A percentile compares a stretch with the other conserved stretches of the same genome.
Evolutionary conservation across 2,329 filamentous ascomycete genomes (phyloP).

Genomic region (Fusarium bactridioides): DNA sequence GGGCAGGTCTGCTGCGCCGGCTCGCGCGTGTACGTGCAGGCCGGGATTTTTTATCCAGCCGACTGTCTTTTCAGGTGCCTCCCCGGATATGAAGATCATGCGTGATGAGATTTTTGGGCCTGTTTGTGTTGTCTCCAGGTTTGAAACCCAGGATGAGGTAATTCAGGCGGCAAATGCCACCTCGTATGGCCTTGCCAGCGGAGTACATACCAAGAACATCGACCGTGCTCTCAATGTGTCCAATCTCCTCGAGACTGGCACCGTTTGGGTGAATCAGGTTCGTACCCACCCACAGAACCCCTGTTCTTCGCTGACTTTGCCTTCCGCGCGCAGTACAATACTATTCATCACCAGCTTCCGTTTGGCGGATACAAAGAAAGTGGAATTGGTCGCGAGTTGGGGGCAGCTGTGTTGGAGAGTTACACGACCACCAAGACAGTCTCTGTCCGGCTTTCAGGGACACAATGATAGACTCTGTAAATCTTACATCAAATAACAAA

Average conservation of each 20-base stretch:
- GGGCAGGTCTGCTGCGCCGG: background rate
- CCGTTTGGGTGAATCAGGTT: background rate
- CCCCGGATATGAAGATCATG: background rate
- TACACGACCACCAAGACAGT: background rate
- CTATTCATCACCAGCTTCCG: background rate
- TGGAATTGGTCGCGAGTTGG: background rate
- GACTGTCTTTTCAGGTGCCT: background rate
- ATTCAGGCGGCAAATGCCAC: rapidly evolving
- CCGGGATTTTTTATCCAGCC: background rate
- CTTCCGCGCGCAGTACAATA: background rate
- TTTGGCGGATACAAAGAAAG: background rate
- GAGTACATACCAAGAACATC: background rate
- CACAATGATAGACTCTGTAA: rapidly evolving
- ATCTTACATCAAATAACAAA: rapidly evolving
- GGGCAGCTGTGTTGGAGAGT: background rate
- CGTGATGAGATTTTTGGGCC: background rate
- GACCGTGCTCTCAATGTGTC: background rate
- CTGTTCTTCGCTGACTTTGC: rapidly evolving
- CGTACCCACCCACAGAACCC: rapidly evolving
- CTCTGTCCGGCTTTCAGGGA: background rate
- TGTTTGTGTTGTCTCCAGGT: rapidly evolving
- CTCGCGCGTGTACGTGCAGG: background rate
- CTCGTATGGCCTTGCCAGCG: background rate
- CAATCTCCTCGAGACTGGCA: background rate
- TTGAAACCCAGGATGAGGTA: background rate